Percentiles rank a stretch among this genome's conserved stretches.
phyloP scores from a whole-genome alignment of 805 yeast species.

The Ogataea nakhonphanomensis region DNA sequence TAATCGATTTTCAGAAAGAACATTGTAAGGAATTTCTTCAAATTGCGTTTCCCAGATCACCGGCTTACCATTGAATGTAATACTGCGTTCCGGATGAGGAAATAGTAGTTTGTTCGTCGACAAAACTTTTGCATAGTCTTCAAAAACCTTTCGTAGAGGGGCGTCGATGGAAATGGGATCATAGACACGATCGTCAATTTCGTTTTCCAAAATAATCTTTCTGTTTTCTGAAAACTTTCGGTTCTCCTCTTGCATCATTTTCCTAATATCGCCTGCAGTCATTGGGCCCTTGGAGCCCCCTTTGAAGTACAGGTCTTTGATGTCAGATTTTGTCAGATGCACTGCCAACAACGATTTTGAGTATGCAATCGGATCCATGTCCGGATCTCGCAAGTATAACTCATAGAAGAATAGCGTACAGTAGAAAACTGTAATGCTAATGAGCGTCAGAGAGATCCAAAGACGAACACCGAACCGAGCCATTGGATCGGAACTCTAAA shows the following conservation, averaged over 20 bases:
- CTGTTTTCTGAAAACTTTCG: constrained; percentile 13
- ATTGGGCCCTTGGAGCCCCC: constrained; percentile 12
- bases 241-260: constrained; percentile 14
- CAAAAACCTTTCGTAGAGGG: constrained; percentile 9
- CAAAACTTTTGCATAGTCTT: constrained; percentile 12
- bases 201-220: constrained; percentile 2
- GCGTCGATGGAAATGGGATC: constrained; percentile 9
- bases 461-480: background rate
- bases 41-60: constrained; percentile 22
- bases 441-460: constrained; percentile 1
- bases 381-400: constrained; percentile 3
- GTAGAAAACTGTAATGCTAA: constrained; percentile 2
- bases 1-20: constrained; percentile 13
- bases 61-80: constrained; percentile 20
- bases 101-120: constrained; percentile 14
- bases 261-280: constrained; percentile 13
- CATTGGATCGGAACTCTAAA: constrained; percentile 2
- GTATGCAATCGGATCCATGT: constrained; percentile 6
- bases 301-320: constrained; percentile 15
- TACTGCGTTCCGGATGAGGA: constrained; percentile 20
- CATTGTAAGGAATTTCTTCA: constrained; percentile 17
- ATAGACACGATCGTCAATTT: background rate
- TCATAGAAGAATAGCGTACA: constrained; percentile 7
- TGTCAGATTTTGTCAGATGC: constrained; percentile 5
- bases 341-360: constrained; percentile 5